phyloP scores from a whole-genome alignment of 1,284 basidiomycete genomes.

The Laetiporus sulphureus region DNA sequence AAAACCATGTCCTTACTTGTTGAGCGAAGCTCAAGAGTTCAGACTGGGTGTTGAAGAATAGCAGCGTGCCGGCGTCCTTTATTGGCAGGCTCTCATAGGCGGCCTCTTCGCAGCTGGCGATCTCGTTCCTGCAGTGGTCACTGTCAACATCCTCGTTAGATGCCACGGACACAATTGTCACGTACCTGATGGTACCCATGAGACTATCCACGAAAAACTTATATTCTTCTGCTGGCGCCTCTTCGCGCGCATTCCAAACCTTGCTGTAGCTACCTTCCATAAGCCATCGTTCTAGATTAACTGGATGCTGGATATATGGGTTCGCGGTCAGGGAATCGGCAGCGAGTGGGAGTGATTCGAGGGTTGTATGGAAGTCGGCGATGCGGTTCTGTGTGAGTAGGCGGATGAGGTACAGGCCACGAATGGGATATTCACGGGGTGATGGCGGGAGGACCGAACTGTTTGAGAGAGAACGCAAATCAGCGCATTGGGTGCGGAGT shows the following conservation, averaged over 20 bases:
- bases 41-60: conserved; percentile 80
- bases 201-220: conserved; percentile 86
- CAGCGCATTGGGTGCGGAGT: not conserved
- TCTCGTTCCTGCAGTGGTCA: conserved; percentile 66
- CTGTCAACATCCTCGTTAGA: not conserved
- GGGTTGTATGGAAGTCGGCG: conserved; percentile 97
- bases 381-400: conserved; percentile 95
- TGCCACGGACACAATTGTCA: not conserved
- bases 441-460: conserved; percentile 78
- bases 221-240: conserved; percentile 84
- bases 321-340: conserved; percentile 69
- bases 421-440: conserved; percentile 80
- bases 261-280: conserved; percentile 99
- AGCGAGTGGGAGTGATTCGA: conserved; percentile 86
- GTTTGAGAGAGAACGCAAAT: not conserved
- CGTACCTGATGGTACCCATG: conserved; percentile 86
- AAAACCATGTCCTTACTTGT: conserved; percentile 35
- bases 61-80: conserved; percentile 80
- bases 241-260: conserved; percentile 91
- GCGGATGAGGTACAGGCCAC: conserved; percentile 91
- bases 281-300: conserved; percentile 92
- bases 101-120: conserved; percentile 87
- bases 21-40: conserved; percentile 77
- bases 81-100: conserved; percentile 86
- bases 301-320: conserved; percentile 78